These are phyloP conservation scores for Colletotrichum viniferum DNA, from an alignment of 2,329 filamentous ascomycete genomes.

Conservation along the genomic window DNA sequence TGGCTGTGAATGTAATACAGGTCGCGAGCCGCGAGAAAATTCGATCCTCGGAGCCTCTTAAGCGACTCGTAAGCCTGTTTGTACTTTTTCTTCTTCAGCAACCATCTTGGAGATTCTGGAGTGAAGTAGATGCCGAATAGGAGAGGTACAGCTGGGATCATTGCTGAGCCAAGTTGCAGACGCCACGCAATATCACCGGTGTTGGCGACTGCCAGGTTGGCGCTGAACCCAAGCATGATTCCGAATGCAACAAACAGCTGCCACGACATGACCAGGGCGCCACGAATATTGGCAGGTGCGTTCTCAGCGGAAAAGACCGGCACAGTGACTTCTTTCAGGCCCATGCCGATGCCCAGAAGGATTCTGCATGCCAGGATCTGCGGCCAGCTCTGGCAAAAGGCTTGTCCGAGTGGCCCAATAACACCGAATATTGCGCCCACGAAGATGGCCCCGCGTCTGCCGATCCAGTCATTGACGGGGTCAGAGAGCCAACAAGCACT, in stretches of 20 bases:
- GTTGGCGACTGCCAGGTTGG: conserved; percentile 60
- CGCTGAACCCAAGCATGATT: conserved; percentile 57
- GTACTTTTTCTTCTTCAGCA: conserved; percentile 64
- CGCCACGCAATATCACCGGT: conserved; percentile 60
- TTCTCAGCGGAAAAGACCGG: conserved; percentile 60
- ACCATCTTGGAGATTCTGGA: conserved; percentile 70
- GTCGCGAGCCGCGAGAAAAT: conserved; percentile 66
- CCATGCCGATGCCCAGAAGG: conserved; percentile 66
- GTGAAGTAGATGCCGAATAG: conserved; percentile 62
- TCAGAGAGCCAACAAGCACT: conserved; percentile 62
- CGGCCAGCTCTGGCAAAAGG: conserved; percentile 60
- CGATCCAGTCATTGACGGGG: conserved; percentile 61
- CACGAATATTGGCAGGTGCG: conserved; percentile 54
- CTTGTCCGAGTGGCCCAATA: conserved; percentile 64
- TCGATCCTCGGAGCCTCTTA: conserved; percentile 58
- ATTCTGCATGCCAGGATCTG: conserved; percentile 54
- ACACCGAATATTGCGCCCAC: conserved; percentile 66
- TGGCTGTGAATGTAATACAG: conserved; percentile 61
- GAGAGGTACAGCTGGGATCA: conserved; percentile 61
- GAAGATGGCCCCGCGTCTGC: conserved; percentile 69
- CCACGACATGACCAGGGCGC: conserved; percentile 72
- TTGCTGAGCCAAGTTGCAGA: conserved; percentile 65
- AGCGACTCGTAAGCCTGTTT: conserved; percentile 60
- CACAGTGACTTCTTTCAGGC: conserved; percentile 52
- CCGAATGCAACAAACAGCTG: conserved; percentile 70